A percentile compares a stretch with the other conserved stretches of the same genome.
Evolutionary conservation across 2,329 filamentous ascomycete genomes (phyloP).

Genomic region (Neopestalotiopsis rosae): DNA sequence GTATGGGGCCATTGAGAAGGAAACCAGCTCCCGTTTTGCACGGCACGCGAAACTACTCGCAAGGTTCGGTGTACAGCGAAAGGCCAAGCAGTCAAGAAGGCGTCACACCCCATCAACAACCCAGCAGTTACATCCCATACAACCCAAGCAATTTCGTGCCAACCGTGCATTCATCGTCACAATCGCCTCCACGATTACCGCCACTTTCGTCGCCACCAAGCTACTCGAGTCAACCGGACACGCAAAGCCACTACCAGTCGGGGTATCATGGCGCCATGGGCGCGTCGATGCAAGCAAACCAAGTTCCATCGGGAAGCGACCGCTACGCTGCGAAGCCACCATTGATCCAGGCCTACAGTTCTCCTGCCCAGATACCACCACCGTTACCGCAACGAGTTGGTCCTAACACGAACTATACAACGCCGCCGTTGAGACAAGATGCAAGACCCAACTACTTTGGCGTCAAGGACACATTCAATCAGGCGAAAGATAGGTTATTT

Average conservation of each 20-base stretch:
- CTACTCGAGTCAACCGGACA: too few relatives aligned
- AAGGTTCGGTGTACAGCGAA: too few relatives aligned
- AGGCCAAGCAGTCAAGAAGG: too few relatives aligned
- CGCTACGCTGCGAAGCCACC: not conserved
- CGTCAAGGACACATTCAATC: not conserved
- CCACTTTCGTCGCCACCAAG: not conserved
- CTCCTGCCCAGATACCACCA: not conserved
- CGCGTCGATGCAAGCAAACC: too few relatives aligned
- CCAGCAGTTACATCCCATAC: too few relatives aligned
- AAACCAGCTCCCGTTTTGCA: not conserved
- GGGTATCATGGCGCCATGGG: not conserved
- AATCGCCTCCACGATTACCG: not conserved
- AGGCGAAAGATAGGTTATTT: not conserved
- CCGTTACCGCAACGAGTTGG: not conserved
- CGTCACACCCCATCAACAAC: too few relatives aligned
- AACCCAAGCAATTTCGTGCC: too few relatives aligned
- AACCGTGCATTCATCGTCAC: too few relatives aligned
- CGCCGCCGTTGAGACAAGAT: not conserved
- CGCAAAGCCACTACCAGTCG: not conserved
- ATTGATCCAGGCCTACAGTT: not conserved
- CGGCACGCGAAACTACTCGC: too few relatives aligned
- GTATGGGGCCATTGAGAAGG: not conserved
- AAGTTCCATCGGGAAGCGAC: too few relatives aligned
- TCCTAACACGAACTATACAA: not conserved
- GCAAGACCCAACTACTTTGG: not conserved